Base-by-base conservation (phyloP, 2,329 filamentous ascomycete genomes). In the Aspergillus sp. region DNA sequence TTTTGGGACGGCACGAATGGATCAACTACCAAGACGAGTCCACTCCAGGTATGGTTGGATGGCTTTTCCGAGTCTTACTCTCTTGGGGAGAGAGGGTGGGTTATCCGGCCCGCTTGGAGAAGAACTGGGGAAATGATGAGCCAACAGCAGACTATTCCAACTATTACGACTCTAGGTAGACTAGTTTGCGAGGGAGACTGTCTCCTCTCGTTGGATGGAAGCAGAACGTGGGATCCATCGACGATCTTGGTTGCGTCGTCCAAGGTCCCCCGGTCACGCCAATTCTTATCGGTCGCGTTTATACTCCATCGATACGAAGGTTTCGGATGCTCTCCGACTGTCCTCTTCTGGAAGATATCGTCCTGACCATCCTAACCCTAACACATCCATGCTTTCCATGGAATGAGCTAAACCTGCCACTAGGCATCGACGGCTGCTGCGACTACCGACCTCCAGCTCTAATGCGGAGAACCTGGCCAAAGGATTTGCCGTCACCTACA, bases 221-320 rank as follows among this genome's bases (percentile, higher is more conserved):
- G 20, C 19, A 45, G 32, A 51, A 51, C 45, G 51, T 57, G 49
- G 52, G 56, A 51, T 51, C 52, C 52, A 56, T 44, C 24, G 35
- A 33, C 36, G 47, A 57, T 56, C 54, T 50, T 54, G 51, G 54
- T 51, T 50, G 19, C 43, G 19, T 41, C 48, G 47, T 19, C 35
- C 41, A 54, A 60, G 53, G 51, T 57, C 45, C 57, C 48, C 45
- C 35, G 19, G 41, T 26, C 43, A 32, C 51, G 50, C 35, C 42
- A 50, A 44, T 43, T 36, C 47, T 49, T 49, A 49, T 44, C 47
- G 24, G 16, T 9, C 16, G 13, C 40, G 10, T 11, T 19, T 10
- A 48, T 13, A 40, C 32, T n/a, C n/a, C 19, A n/a, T 8, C 35
- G 35, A 38, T n/a, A 38, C 11, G 22, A 50, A n/a, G 22, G n/a